Percentiles rank a stretch among this genome's conserved stretches.
phyloP scores from a whole-genome alignment of 306 rosid species.

The Malus sieversii region DNA sequence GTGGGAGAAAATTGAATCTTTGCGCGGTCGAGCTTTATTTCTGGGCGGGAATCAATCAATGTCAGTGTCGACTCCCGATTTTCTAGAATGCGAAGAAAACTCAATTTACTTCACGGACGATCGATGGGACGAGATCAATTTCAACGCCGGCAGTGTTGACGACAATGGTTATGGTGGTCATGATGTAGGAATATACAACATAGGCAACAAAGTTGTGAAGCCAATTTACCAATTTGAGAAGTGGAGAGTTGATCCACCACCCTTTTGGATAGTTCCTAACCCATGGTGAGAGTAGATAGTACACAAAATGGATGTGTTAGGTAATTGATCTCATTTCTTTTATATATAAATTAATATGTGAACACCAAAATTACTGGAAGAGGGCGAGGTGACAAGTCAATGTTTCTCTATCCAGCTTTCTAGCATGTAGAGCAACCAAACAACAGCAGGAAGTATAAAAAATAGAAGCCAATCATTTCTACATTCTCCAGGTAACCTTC shows the following conservation, averaged over 20 bases:
- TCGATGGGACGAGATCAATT: not conserved
- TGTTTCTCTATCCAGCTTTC: not conserved
- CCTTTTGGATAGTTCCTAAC: slow-evolving; percentile 3
- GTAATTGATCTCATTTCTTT: not conserved
- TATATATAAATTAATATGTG: not conserved
- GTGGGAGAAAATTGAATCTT: slow-evolving; percentile 7
- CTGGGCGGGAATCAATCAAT: not conserved
- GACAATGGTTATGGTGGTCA: not conserved
- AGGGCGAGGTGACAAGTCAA: not conserved
- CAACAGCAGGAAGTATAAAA: not conserved
- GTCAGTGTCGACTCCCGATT: not conserved
- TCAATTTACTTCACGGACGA: slow-evolving; percentile 7
- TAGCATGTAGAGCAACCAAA: not conserved
- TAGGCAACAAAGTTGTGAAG: not conserved
- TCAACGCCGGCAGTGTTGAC: no score
- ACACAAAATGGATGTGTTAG: not conserved
- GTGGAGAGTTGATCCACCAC: not conserved
- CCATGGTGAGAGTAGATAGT: not conserved
- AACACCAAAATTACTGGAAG: not conserved
- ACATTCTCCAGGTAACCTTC: not conserved
- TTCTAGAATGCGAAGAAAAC: not conserved
- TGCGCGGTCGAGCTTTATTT: not conserved
- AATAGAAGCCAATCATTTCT: not conserved
- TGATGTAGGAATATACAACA: slow-evolving; percentile 7
- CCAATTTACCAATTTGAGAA: not conserved